Evolutionary conservation across 352 stramenopile genomes (phyloP), one percentile per base, ranked within the genome.

Genomic region (Phytophthora idaei): DNA sequence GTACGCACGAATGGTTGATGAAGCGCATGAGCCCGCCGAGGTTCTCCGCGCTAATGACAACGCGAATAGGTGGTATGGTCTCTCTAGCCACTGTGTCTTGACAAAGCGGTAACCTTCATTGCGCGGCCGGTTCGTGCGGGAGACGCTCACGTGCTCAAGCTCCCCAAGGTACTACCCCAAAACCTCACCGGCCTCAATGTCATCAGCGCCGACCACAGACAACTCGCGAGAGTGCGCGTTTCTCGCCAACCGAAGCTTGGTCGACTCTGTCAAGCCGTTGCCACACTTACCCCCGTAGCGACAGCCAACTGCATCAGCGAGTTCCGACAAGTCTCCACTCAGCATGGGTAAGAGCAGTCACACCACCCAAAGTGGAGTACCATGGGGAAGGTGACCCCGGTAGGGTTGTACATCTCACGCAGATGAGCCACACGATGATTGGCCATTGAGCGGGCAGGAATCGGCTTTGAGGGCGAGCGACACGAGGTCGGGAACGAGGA

Each of bases 371-470:
- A 39, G 9, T 39, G 34, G 34, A 9, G 34, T 12, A 12, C 34
- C 2, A 5, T 12, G 2, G 34, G 6, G 8, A 39, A 39, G 2
- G 12, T 12, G 7, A 39, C 6, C 34, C 5, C 34, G 34, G 34
- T 39, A 9, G 34, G 34, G 34, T 39, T 39, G 34, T 39, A 39
- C 34, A 14, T 34, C 7, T 5, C 31, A 5, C 7, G 31, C 31
- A 34, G 31, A 34, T 34, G 31, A 8, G 31, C 31, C 4, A 34
- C 0, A 5, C 31, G 31, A 34, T 8, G 31, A 5, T 21, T 21
- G 21, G 31, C 55, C 15, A 62, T 4, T 11, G 5, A n/a, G 55
- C 55, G 3, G 55, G 17, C 7, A 48, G 10, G 21, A 53, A 62
- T 1, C 5, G 11, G 9, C 37, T 45, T 9, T 12, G 42, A 17